phyloP scores from a whole-genome alignment of 1,139 yeast species.

The Schizosaccharomyces versatilis region DNA sequence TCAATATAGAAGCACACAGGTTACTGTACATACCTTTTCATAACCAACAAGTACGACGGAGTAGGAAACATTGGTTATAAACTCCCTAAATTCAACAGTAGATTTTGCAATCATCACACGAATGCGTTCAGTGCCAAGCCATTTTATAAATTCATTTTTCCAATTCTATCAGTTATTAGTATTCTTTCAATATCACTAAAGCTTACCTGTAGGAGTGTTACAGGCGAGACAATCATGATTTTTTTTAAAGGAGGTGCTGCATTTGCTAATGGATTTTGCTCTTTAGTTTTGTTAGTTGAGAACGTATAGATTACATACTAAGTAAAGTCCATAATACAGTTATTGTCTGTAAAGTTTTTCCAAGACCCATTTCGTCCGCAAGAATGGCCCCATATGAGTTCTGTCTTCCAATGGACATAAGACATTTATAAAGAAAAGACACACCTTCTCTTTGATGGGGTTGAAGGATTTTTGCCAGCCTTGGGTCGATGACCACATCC shows the following conservation, averaged over 20 bases:
- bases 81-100: constrained; percentile 37
- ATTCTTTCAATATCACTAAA: not conserved
- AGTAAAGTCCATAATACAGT: constrained; percentile 64
- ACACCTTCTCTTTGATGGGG: constrained; percentile 80
- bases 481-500: constrained; percentile 56
- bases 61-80: constrained; percentile 48
- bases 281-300: constrained; percentile 12
- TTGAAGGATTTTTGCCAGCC: constrained; percentile 33
- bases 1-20: too few relatives aligned
- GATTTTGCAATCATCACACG: constrained; percentile 20
- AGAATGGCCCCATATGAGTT: constrained; percentile 54
- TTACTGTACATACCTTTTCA: constrained; percentile 32
- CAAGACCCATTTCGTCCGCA: constrained; percentile 96
- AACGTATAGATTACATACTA: constrained; percentile 14
- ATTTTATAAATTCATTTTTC: constrained; percentile 69
- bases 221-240: constrained; percentile 73
- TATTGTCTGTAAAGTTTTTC: constrained; percentile 77
- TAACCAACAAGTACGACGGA: constrained; percentile 74
- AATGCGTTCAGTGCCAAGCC: constrained; percentile 54
- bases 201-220: constrained; percentile 37
- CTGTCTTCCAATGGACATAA: constrained; percentile 36
- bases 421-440: constrained; percentile 54
- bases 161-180: constrained; percentile 31
- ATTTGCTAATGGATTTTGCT: constrained; percentile 37
- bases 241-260: constrained; percentile 28